Base-by-base conservation (phyloP, 495 filamentous ascomycete species). In the Penicillium dipodomyicola region DNA sequence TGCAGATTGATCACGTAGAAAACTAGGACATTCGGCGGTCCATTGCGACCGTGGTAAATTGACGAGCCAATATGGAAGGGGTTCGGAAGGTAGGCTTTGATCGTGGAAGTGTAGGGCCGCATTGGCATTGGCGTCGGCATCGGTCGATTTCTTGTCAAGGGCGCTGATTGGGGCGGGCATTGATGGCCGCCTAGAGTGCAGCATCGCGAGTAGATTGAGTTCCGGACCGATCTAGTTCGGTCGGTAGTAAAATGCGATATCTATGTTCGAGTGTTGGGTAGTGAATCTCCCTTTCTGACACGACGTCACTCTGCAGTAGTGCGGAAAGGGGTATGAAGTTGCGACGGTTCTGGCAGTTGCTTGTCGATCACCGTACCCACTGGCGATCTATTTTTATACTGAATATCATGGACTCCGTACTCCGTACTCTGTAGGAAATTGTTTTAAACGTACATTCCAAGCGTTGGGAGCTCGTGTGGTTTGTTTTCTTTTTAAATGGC, bases 51-150 rank as follows among this genome's bases (percentile, higher is more conserved):
- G 73, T 4, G 88, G 86, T 15, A 94, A 71, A 68, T 96, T 95
- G 60, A 90, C 78, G 41, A 89, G 83, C 90, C 89, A 96, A 76
- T 87, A 96, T 1, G 88, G 87, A 17, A 86, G 65, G 25, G 54
- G 53, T 39, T 67, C 52, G n/a, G 54, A 14, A 10, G 48, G 35
- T 25, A 59, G 25, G 19, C 29, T 44, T 20, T 48, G 52, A 1
- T 54, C 47, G 14, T 59, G 42, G 14, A 60, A 15, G 53, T 6
- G 56, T 54, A 10, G 56, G 19, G 59, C 30, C 5, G 46, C 42
- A 20, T 29, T 29, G 27, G 57, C 40, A 55, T 63, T 1, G 29
- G 29, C 33, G 8, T 39, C 58, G 23, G 67, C 50, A 11, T 67
- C 59, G 19, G 62, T 55, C 19, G 61, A 41, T 56, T 65, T 68